Percentiles rank a stretch among this genome's conserved stretches.
These are phyloP conservation scores for Lactuca saligna DNA, from an alignment of 129 eudicot genomes.

Conservation along the genomic window DNA sequence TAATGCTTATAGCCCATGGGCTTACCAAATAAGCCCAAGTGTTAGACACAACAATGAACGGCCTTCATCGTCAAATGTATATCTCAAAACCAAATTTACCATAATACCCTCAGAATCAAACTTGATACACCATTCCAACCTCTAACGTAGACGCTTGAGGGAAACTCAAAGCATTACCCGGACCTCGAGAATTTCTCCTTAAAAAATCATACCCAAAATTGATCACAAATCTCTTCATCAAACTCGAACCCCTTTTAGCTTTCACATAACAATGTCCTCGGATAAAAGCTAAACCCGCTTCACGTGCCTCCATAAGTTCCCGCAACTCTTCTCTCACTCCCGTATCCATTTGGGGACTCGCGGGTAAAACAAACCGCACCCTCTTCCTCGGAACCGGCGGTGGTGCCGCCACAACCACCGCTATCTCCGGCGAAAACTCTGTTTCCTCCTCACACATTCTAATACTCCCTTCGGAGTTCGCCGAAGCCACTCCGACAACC, in stretches of 20 bases:
- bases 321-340: conserved; percentile 52
- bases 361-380: conserved; percentile 69
- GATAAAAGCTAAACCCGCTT: conserved; percentile 78
- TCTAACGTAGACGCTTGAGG: conserved; percentile 81
- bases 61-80: conserved; percentile 8
- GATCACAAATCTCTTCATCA: conserved; percentile 60
- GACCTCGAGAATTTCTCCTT: conserved; percentile 67
- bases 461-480: conserved; percentile 38
- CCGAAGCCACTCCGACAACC: conserved; percentile 55
- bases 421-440: conserved; percentile 31
- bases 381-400: conserved; percentile 44
- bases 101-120: conserved; percentile 30
- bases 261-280: conserved; percentile 64
- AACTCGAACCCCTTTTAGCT: conserved; percentile 71
- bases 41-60: conserved; percentile 1
- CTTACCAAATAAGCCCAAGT: background rate
- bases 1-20: conserved; percentile 3
- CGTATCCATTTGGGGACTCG: conserved; percentile 47
- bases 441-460: conserved; percentile 39
- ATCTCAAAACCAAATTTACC: conserved; percentile 1
- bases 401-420: conserved; percentile 34
- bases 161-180: conserved; percentile 55
- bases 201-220: conserved; percentile 73
- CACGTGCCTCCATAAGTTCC: conserved; percentile 81
- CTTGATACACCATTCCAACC: conserved; percentile 83